These are phyloP conservation scores for Populus trichocarpa DNA, from an alignment of 441 rosid species.

Conservation along the genomic window DNA sequence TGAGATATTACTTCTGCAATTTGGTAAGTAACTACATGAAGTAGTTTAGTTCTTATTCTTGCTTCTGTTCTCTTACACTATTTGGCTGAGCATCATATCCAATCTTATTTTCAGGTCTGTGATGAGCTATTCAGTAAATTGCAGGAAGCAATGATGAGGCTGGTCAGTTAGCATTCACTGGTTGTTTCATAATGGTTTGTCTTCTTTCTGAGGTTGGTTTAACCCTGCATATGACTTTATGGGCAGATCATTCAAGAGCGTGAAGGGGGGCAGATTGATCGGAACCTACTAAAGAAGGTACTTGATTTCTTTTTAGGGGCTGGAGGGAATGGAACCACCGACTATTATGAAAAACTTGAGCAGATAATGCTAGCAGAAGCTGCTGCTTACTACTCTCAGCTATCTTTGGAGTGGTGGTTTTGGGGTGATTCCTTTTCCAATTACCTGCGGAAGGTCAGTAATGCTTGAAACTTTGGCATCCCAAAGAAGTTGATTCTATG, in stretches of 20 bases:
- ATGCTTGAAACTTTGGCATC: neutral
- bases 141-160: conserved; percentile 8
- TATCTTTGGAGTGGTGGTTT: conserved; percentile 19
- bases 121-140: conserved; percentile 1
- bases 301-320: neutral
- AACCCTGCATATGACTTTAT: no score
- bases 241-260: conserved; percentile 12
- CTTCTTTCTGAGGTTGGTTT: no score
- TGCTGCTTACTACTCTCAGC: conserved; percentile 17
- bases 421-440: conserved; percentile 4
- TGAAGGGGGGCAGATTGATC: conserved; percentile 14
- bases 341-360: conserved; percentile 18
- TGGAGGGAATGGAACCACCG: neutral
- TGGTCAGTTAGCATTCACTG: conserved; percentile 9
- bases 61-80: neutral
- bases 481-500: neutral
- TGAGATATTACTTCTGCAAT: neutral
- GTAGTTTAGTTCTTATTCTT: no score
- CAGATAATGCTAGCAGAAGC: conserved; percentile 16
- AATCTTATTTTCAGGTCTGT: conserved; percentile 1
- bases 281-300: neutral
- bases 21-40: neutral
- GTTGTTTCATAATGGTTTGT: neutral
- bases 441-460: conserved; percentile 13
- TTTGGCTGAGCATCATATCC: neutral